Evolutionary conservation across 306 rosid genomes (phyloP), one percentile per base, ranked within the genome.

Genomic region (Lagenaria siceraria): DNA sequence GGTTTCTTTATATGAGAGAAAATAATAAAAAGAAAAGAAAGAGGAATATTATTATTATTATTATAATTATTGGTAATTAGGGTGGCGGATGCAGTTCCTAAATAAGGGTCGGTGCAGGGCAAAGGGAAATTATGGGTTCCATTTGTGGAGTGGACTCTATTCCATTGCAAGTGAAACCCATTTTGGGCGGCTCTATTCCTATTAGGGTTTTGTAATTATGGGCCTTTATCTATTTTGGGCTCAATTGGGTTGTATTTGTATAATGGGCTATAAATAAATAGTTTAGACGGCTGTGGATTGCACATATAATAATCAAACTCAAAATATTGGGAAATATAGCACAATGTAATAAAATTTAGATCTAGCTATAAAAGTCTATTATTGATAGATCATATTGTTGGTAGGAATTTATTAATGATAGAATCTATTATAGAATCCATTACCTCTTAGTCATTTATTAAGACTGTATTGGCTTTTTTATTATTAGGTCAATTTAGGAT

Each of bases 81-180:
- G 33, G 38, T 52, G 56, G 24, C 31, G 72, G 25, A 29, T 66
- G 74, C 33, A 9, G 55, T 25, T 68, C 43, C 69, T 21, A n/a
- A 38, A 38, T 24, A n/a, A 60, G 74, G 55, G 75, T 70, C 58
- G 76, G 76, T 70, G 76, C 46, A 48, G 54, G 56, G 40, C 21
- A 15, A 52, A 52, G 46, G 10, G 48, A 31, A 10, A 17, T 1
- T 3, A 33, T 64, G 27, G 72, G 25, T 64, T 64, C 17, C 27
- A 2, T 36, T 19, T 46, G 52, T 46, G 52, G 52, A 46, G 48
- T 64, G 72, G 72, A 64, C 48, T 29, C 4, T 13, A 4, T 7
- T 25, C 62, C 60, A 55, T 21, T 22, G 33, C 10, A 27, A 59
- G 21, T 52, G 58, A 18, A 56, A n/a, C 13, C 31, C 15, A 56